phyloP scores from a whole-genome alignment of 345 rosid species.

The Bruguiera parviflora region DNA sequence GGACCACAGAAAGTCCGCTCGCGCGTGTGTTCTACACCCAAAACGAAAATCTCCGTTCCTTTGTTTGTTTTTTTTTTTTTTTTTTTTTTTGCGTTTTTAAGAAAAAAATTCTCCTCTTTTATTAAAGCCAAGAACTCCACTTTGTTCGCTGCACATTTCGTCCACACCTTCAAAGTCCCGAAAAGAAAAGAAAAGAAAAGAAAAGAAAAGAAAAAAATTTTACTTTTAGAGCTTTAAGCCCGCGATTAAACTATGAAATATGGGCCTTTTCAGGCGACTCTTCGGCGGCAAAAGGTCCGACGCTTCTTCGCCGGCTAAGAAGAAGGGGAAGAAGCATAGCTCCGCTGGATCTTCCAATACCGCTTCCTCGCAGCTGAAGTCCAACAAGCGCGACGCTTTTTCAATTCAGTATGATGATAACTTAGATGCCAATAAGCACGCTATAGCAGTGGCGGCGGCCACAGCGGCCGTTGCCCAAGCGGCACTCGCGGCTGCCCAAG shows the following conservation, averaged over 20 bases:
- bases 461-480: conserved; percentile 37
- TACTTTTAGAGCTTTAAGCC: not conserved
- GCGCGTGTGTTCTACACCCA: too few species aligned
- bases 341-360: conserved; percentile 23
- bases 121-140: too few species aligned
- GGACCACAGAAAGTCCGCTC: too few species aligned
- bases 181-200: not conserved
- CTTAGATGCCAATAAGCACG: conserved; percentile 35
- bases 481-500: conserved; percentile 34
- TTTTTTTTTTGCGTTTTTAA: too few species aligned
- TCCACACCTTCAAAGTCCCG: not conserved
- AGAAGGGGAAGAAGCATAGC: conserved; percentile 19
- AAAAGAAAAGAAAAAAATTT: not conserved
- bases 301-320: conserved; percentile 21
- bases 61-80: too few species aligned
- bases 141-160: too few species aligned
- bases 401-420: conserved; percentile 15
- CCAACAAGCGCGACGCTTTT: conserved; percentile 2
- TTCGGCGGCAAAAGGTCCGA: conserved; percentile 52
- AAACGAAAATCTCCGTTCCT: too few species aligned
- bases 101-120: too few species aligned
- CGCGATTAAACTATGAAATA: conserved; percentile 30
- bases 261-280: conserved; percentile 79
- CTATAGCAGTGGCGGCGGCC: conserved; percentile 36
- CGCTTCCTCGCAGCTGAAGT: conserved; percentile 3